Base-by-base conservation (phyloP, 495 filamentous ascomycete species). In the Glarea lozoyensis region DNA sequence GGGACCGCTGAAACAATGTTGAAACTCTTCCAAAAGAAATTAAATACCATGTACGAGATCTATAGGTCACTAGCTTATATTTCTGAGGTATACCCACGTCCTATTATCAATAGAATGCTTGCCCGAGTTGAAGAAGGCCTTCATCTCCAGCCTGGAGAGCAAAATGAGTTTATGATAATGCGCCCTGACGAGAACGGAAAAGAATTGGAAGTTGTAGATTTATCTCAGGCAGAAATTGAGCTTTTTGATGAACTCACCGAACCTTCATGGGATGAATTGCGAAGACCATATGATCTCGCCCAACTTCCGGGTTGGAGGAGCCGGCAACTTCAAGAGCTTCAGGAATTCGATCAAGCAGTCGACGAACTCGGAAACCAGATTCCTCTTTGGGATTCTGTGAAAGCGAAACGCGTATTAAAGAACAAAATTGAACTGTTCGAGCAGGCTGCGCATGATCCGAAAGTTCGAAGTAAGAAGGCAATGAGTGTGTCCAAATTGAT, bases 1-100 rank as follows among this genome's bases (percentile, higher is more conserved):
- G 30, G 37, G n/a, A 32, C 15, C 15, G 35, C 10, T 11, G 21
- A 40, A 7, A 40, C 48, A 6, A 13, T 46, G 3, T 30, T 46
- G 6, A 30, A 37, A 4, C 18, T n/a, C 25, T 22, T 25, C 9
- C 37, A 29, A 20, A 21, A 32, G 11, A 33, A 23, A 18, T n/a
- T n/a, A n/a, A n/a, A n/a, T n/a, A n/a, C n/a, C n/a, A n/a, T n/a
- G n/a, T n/a, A n/a, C n/a, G n/a, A n/a, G n/a, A n/a, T n/a, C n/a
- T n/a, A n/a, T n/a, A n/a, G n/a, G n/a, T n/a, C n/a, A n/a, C n/a
- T n/a, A n/a, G n/a, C n/a, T n/a, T n/a, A n/a, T n/a, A n/a, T n/a
- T n/a, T n/a, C n/a, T n/a, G n/a, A n/a, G n/a, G n/a, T 17, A 22
- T 29, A 18, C 11, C 35, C 35, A 37, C 10, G 35, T 7, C 16